Percentiles rank a stretch among this genome's conserved stretches.
These are phyloP conservation scores for Cryptosporidium bovis DNA, from an alignment of 169 alveolate genomes.

Conservation along the genomic window DNA sequence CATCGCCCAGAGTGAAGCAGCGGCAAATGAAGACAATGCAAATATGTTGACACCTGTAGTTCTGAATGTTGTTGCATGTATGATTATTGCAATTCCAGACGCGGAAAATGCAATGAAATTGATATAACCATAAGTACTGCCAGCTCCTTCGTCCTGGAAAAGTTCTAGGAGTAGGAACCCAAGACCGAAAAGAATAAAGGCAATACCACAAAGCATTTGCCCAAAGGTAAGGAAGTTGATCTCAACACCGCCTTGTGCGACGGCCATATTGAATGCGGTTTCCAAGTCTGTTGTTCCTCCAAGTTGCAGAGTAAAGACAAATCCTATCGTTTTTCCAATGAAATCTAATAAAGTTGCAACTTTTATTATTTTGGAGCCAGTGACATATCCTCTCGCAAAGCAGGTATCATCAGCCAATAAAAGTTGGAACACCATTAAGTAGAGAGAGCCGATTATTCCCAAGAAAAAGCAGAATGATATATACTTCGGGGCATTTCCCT, in stretches of 20 bases:
- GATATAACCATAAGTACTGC: conserved; percentile 91
- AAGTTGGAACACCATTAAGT: conserved; percentile 89
- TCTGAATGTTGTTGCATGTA: conserved; percentile 81
- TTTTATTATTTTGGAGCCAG: conserved; percentile 90
- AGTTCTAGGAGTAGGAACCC: conserved; percentile 91
- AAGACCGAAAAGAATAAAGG: conserved; percentile 87
- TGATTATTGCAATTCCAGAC: conserved; percentile 35
- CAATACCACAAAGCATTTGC: conserved; percentile 87
- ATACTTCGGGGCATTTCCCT: conserved; percentile 62
- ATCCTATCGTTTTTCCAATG: conserved; percentile 89
- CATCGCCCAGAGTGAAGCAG: conserved; percentile 89
- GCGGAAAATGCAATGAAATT: conserved; percentile 77
- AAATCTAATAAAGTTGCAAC: conserved; percentile 91
- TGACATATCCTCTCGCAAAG: conserved; percentile 94
- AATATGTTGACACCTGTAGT: conserved; percentile 81
- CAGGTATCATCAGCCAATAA: conserved; percentile 92
- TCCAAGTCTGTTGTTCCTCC: conserved; percentile 87
- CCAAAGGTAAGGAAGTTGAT: conserved; percentile 89
- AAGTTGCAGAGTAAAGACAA: conserved; percentile 88
- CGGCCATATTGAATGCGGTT: conserved; percentile 86
- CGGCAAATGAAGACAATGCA: conserved; percentile 86
- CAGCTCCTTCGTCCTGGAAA: conserved; percentile 93
- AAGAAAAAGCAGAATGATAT: conserved; percentile 59
- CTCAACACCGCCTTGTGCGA: conserved; percentile 91
- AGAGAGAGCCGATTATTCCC: conserved; percentile 86